Percentiles rank a stretch among this genome's conserved stretches.
Conservation (phyloP, 129 eudicot species). For the Tanacetum coccineum region DNA sequence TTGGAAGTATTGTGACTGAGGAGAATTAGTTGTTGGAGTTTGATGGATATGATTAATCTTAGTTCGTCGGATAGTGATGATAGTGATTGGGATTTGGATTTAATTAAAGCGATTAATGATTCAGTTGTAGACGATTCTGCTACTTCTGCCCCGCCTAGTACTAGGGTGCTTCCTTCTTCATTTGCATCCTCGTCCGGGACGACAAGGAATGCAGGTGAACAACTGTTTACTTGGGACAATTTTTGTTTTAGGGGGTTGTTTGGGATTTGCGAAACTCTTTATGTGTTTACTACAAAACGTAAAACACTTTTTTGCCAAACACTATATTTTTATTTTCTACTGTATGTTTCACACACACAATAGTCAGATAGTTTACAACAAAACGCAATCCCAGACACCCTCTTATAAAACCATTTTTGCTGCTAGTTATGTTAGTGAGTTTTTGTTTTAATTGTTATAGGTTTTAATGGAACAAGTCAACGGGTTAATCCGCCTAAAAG, state of each 20-base stretch:
- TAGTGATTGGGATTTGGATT: slow-evolving; percentile 54
- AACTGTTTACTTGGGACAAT: not conserved
- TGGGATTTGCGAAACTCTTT: not conserved
- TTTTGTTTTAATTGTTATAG: slow-evolving; percentile 26
- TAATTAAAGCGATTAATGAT: slow-evolving; percentile 29
- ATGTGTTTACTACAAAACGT: too few relatives aligned
- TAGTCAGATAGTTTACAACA: too few relatives aligned
- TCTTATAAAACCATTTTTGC: not conserved
- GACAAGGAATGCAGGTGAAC: slow-evolving; percentile 40
- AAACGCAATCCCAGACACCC: too few relatives aligned
- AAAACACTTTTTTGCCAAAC: too few relatives aligned
- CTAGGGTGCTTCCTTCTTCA: slow-evolving; percentile 33
- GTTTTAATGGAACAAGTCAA: slow-evolving; percentile 22
- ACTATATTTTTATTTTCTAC: too few relatives aligned
- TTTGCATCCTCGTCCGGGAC: slow-evolving; percentile 29
- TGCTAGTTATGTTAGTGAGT: not conserved
- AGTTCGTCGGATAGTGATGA: slow-evolving; percentile 67
- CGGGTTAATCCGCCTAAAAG: slow-evolving; percentile 26
- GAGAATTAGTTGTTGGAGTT: slow-evolving; percentile 16
- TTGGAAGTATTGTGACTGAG: slow-evolving; percentile 11
- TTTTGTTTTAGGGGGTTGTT: not conserved
- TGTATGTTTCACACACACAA: too few relatives aligned
- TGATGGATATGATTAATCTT: slow-evolving; percentile 35
- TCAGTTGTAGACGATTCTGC: slow-evolving; percentile 42
- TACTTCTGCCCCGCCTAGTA: slow-evolving; percentile 26